Percentiles rank a stretch among this genome's conserved stretches.
Conservation (phyloP, 176 grass and related monocot species). For the Coix lacrymajobi region DNA sequence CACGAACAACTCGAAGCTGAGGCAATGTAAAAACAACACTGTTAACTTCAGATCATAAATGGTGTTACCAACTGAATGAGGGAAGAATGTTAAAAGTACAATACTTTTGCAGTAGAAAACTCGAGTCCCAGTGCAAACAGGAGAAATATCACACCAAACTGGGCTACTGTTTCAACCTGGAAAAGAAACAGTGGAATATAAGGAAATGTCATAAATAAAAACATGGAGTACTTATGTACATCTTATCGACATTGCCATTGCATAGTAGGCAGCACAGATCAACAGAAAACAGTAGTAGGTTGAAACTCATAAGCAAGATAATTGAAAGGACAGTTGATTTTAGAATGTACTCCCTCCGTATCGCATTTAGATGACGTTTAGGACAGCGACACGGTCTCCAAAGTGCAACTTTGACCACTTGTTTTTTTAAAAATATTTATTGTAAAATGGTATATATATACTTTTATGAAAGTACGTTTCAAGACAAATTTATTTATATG, state of each 20-base stretch:
- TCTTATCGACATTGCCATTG: neutral
- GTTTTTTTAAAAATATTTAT: too few relatives aligned
- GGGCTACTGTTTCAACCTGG: constrained; percentile 98
- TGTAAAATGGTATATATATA: too few relatives aligned
- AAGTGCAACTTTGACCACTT: too few relatives aligned
- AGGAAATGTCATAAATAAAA: neutral
- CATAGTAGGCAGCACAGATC: neutral
- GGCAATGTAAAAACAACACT: constrained; percentile 24
- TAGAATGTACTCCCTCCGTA: too few relatives aligned
- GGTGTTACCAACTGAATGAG: constrained; percentile 6
- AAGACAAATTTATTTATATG: too few relatives aligned
- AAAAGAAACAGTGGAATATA: neutral
- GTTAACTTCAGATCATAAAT: neutral
- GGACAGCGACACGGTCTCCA: too few relatives aligned
- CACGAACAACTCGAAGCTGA: constrained; percentile 92
- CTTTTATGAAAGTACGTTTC: too few relatives aligned
- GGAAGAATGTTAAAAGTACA: neutral
- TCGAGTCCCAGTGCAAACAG: constrained; percentile 96
- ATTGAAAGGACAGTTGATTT: neutral
- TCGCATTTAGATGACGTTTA: too few relatives aligned
- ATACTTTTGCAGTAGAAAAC: constrained; percentile 92
- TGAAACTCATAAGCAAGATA: neutral
- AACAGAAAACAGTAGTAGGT: neutral
- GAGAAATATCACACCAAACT: constrained; percentile 99
- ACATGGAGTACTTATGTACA: constrained; percentile 7